Conservation (phyloP, 2,329 filamentous ascomycete species). For the Monosporascus ibericus region DNA sequence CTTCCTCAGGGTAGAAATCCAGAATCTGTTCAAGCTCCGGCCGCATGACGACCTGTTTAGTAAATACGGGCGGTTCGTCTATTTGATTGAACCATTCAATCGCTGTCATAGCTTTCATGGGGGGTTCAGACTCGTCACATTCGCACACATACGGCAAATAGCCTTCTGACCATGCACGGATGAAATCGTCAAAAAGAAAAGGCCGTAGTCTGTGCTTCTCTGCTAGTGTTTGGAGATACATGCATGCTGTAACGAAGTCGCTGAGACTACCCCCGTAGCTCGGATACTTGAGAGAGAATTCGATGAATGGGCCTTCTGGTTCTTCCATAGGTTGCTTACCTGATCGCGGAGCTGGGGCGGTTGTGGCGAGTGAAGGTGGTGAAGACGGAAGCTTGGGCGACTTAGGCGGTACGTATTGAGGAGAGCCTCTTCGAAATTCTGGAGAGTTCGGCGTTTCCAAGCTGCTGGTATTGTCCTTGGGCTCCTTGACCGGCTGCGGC, state of each 20-base stretch:
- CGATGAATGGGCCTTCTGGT: constrained; percentile 17
- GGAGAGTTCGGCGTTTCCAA: not conserved
- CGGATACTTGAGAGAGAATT: constrained; percentile 22
- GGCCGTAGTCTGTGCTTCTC: constrained; percentile 19
- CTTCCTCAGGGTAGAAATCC: constrained; percentile 20
- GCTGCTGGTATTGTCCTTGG: not conserved
- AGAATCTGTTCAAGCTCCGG: constrained; percentile 23
- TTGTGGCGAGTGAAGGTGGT: not conserved
- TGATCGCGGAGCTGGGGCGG: not conserved
- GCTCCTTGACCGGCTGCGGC: constrained; percentile 1
- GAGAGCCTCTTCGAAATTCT: constrained; percentile 5
- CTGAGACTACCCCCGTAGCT: constrained; percentile 20
- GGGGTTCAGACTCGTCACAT: constrained; percentile 17
- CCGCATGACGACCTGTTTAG: constrained; percentile 21
- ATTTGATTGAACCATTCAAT: constrained; percentile 29
- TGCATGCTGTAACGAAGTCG: constrained; percentile 25
- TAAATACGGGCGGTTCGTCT: constrained; percentile 22
- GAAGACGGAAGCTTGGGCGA: constrained; percentile 7
- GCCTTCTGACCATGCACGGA: constrained; percentile 25
- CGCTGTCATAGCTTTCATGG: constrained; percentile 17
- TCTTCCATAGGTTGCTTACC: not conserved
- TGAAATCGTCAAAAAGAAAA: constrained; percentile 29
- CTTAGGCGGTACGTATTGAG: constrained; percentile 7
- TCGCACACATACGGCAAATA: constrained; percentile 24
- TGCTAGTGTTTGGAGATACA: constrained; percentile 18